Evolutionary conservation across 2,329 filamentous ascomycete genomes (phyloP), one percentile per base, ranked within the genome.

Genomic region (Monosporascus sp.): DNA sequence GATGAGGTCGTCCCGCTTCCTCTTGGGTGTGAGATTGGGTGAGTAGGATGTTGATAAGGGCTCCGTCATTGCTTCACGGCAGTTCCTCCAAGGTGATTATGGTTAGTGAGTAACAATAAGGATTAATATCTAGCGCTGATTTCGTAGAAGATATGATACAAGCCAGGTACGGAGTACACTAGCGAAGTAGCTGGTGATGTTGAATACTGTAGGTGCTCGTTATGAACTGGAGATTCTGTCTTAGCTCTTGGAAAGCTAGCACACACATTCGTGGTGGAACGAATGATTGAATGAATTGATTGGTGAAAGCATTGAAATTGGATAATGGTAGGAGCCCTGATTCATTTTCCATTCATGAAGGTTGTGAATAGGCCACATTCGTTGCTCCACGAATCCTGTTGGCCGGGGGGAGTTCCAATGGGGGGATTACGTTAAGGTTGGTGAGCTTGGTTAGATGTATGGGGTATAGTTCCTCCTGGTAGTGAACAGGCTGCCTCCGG

Each of bases 21-120:
- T 72, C 64, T 79, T 79, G 14, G 74, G 73, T 18, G 75, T 76
- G 47, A 60, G 51, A 5, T 60, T 57, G n/a, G 57, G 60, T 50
- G 60, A 57, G 37, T 22, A 5, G 42, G 36, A 31, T 41, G 52
- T 11, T 11, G 36, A 20, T 41, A 55, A 51, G 46, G 58, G 54
- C 50, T 59, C 62, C 44, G 58, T 54, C 60, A 63, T 66, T 37
- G 44, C 6, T 39, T 27, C 22, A 24, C 24, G 22, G 20, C 46
- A 6, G 8, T 20, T 20, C 17, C 9, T 48, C 11, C 7, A 37
- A 6, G 25, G 17, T 8, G 18, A 18, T 3, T n/a, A 11, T 41
- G 11, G 38, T n/a, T 18, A 17, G 18, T 14, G 31, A 34, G 31
- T 5, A 34, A 34, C 11, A 3, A 14, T 34, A 14, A 34, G 31